These are phyloP conservation scores for Penicillium glabrum DNA, from an alignment of 2,329 filamentous ascomycete genomes.

Conservation along the genomic window DNA sequence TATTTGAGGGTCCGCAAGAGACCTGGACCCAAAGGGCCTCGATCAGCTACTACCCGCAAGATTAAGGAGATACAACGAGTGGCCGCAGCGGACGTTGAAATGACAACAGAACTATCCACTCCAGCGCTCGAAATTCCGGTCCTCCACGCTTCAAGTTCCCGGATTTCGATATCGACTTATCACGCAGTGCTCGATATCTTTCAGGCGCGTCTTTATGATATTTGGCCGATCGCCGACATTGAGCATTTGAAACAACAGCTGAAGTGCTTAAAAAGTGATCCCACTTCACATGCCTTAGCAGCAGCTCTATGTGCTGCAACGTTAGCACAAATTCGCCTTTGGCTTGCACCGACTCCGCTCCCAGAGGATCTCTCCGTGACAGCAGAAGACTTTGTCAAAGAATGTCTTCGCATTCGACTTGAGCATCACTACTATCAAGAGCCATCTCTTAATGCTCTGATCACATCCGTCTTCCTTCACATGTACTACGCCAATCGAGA, in stretches of 20 bases:
- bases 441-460: background rate
- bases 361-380: background rate
- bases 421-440: background rate
- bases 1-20: constrained; percentile 13
- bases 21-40: constrained; percentile 5
- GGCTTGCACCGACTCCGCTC: background rate
- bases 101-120: background rate
- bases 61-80: background rate
- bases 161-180: background rate
- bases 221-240: background rate
- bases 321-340: background rate
- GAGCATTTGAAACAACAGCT: background rate
- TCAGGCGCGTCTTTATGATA: background rate
- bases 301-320: background rate
- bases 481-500: constrained; percentile 19
- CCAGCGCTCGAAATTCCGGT: background rate
- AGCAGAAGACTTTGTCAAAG: background rate
- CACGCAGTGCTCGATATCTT: background rate
- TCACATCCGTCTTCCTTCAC: constrained; percentile 16
- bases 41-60: background rate
- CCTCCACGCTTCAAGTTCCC: background rate
- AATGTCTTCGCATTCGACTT: background rate
- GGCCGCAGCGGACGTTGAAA: background rate
- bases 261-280: background rate
- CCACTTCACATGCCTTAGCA: background rate